Evolutionary conservation across 257 asterid species (phyloP), one percentile per base, ranked within the genome.

Genomic region (Oldenlandia corymbosa): DNA sequence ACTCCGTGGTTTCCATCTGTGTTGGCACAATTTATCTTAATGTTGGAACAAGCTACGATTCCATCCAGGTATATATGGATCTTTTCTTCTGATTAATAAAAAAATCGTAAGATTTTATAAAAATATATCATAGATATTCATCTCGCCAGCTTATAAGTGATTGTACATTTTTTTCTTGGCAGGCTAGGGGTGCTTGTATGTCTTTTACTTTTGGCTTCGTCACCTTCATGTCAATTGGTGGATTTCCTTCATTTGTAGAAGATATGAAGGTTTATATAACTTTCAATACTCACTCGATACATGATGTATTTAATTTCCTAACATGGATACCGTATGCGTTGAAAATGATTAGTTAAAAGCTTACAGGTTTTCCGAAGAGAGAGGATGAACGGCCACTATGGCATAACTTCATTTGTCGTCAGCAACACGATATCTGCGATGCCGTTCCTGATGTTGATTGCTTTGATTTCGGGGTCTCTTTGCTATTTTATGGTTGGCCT

Each of bases 181-280:
- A 91, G 98, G 98, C 98, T 26, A 82, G 99, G 66, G 99, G 97
- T 12, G 99, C 99, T 1, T 92, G 99, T 26, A 96, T 97, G 1
- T 87, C 99, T 8, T 92, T 92, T 56, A 97, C 89, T 46, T 89
- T 92, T 37, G 99, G 99, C 16, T 89, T 93, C 52, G 96, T 93
- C 13, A 89, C 99, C 26, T 93, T 93, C 71, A 89, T 93, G 99
- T 89, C 99, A 34, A 93, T 93, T 32, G 99, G 99, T 51, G 99
- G 99, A 23, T 92, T 92, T n/a, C 99, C 99, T 61, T 92, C 97
- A 1, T 92, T 92, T n/a, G 99, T 92, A 26, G 99, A 93, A 79
- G 99, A 93, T 56, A 89, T 92, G 97, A 92, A 92, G 96, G 98
- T 88, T 64, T 2, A 26, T 10, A 5, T n/a, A n/a, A n/a, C n/a